These are phyloP conservation scores for Euptelea pleiosperma DNA, from an alignment of 164 flowering plant genomes.

Conservation along the genomic window DNA sequence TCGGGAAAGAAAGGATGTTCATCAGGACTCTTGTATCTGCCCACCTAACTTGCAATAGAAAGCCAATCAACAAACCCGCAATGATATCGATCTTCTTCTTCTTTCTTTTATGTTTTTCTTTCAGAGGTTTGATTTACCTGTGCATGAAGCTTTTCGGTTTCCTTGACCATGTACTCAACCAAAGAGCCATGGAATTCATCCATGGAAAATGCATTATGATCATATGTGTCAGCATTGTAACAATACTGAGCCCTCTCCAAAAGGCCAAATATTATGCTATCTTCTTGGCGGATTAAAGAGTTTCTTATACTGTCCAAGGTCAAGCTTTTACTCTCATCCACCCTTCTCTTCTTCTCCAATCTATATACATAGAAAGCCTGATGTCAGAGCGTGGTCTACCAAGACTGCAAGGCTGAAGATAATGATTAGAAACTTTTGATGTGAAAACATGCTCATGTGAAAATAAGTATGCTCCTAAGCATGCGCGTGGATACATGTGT, in stretches of 20 bases:
- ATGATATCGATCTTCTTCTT: no score
- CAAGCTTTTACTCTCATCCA: constrained; percentile 75
- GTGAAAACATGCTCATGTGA: no score
- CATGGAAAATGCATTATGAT: constrained; percentile 50
- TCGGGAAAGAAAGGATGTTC: constrained; percentile 91
- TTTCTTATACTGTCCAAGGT: constrained; percentile 71
- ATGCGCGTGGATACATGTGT: no score
- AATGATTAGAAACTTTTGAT: neutral
- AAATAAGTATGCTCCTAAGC: no score
- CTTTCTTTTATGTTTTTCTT: neutral
- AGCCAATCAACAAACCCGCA: constrained; percentile 1
- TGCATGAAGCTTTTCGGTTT: constrained; percentile 91
- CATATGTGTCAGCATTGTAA: constrained; percentile 70
- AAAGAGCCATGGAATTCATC: constrained; percentile 74
- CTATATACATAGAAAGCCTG: constrained; percentile 29
- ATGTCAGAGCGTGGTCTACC: constrained; percentile 3
- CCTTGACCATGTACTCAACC: constrained; percentile 74
- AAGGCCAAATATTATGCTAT: constrained; percentile 85
- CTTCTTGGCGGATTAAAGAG: constrained; percentile 87
- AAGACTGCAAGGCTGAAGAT: neutral
- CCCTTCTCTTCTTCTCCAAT: constrained; percentile 39
- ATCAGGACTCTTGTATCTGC: constrained; percentile 89
- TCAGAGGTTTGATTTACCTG: constrained; percentile 39
- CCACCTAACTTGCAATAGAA: constrained; percentile 47
- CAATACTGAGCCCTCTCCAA: constrained; percentile 84